Evolutionary conservation across 805 yeast genomes (phyloP), one percentile per base, ranked within the genome.

Genomic region (Sugiyamaella americana): DNA sequence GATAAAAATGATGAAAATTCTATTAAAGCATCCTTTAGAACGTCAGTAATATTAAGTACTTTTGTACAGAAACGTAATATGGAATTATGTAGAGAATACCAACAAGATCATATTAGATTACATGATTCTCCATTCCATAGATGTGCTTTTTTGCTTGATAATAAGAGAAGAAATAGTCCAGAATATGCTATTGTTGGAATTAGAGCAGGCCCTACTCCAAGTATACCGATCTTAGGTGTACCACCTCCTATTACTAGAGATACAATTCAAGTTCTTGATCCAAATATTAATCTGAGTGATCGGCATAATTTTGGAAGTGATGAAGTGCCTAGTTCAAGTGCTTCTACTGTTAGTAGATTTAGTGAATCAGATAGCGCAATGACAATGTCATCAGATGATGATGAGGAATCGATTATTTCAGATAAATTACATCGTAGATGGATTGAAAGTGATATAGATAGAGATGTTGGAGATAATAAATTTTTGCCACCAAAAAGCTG

Each of bases 61-160:
- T 82, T 87, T 52, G 66, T 73, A 19, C 80, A 77, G 48, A 76
- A 76, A 46, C 63, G 67, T 10, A 68, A 77, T 49, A 73, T 73
- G 51, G 61, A 60, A 0, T 71, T 72, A 10, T 74, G 75, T 37
- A 64, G 78, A 43, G 57, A 59, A 6, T 57, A 65, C 17, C 96
- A 89, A 60, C 80, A 80, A 44, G 68, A 70, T 2, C 95, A 85
- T 61, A 64, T 89, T 1, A 66, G 76, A 17, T 53, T 68, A 4
- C 84, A 87, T 56, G 98, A 93, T 69, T 84, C 85, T 0, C 87
- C 96, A 0, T 87, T 79, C 51, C 93, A 87, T 54, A 66, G 98
- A 46, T 69, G 80, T 18, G 82, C 93, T 0, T 89, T 87, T 60
- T 62, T 91, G 23, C 61, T 91, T 5, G 73, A 75, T 2, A 72